Base-by-base conservation (phyloP, 2,329 filamentous ascomycete genomes). In the Arachnomyces sp. region DNA sequence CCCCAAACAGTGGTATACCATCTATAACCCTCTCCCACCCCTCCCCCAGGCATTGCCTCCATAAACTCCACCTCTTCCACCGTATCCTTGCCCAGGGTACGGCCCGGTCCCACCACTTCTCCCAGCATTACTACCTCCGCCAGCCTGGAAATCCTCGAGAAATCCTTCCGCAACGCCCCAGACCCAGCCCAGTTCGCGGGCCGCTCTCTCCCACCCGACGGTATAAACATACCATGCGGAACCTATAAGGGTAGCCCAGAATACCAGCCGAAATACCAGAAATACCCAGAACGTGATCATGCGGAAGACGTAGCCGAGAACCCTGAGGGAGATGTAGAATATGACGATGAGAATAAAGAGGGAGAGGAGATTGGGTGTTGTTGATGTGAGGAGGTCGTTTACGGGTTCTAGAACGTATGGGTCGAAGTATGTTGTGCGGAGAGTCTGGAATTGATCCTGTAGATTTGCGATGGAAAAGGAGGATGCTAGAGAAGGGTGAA, bases 251-350 rank as follows among this genome's bases (percentile, higher is more conserved):
- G 67, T 59, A 1, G 73, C 74, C 78, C 80, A 92, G 47, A 87
- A 78, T 2, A 75, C 59, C 31, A 87, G 50, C 16, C 74, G 66
- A 47, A 86, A 60, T 8, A 72, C 71, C 40, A 94, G 56, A n/a
- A 75, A 69, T 38, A 87, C 76, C 78, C 86, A 87, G 68, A 81
- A 93, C 55, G 87, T 67, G 43, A 94, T 71, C 14, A 86, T 66
- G 44, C 86, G 76, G 45, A 80, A 78, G 13, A 87, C 67, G 67
- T 84, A 82, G 57, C 81, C 74, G 48, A 82, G 65, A 31, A 92
- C 68, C 48, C 77, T 75, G 44, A 82, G 63, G 9, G 71, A 73
- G 42, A 89, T 59, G 56, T 87, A 69, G 38, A 90, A 61, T 40
- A 80, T 64, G 21, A 80, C 50, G 33, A 82, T 63, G 3, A 85